phyloP scores from a whole-genome alignment of 2,329 filamentous ascomycete genomes.

The Cephalotrichum gorgonifer region DNA sequence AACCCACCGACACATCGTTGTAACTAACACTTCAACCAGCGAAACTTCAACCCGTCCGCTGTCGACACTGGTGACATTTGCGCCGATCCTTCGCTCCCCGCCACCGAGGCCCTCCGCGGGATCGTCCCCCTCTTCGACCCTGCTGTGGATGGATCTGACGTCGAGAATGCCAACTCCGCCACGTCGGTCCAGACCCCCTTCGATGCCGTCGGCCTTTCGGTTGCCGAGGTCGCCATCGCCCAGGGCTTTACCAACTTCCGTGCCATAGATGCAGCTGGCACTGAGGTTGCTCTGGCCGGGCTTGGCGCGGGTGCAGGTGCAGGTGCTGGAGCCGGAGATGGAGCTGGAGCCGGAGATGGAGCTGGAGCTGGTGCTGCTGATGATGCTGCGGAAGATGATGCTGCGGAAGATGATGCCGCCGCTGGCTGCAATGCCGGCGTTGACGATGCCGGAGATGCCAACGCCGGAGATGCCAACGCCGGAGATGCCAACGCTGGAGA shows the following conservation, averaged over 20 bases:
- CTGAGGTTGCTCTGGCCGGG: slow-evolving; percentile 18
- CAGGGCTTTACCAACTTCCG: slow-evolving; percentile 56
- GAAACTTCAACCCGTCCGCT: slow-evolving; percentile 63
- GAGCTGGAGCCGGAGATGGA: slow-evolving; percentile 11
- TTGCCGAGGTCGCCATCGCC: slow-evolving; percentile 52
- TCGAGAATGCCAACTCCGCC: slow-evolving; percentile 50
- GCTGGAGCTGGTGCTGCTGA: slow-evolving; percentile 5
- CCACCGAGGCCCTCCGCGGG: slow-evolving; percentile 49
- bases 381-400: slow-evolving; percentile 3
- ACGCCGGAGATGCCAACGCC: slow-evolving; percentile 7
- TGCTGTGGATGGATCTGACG: slow-evolving; percentile 42
- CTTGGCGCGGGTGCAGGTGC: slow-evolving; percentile 14
- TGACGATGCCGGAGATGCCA: slow-evolving; percentile 6
- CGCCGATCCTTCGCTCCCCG: slow-evolving; percentile 50
- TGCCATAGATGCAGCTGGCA: slow-evolving; percentile 19
- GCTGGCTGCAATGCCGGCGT: not conserved
- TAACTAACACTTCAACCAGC: slow-evolving; percentile 14
- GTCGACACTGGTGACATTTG: slow-evolving; percentile 52
- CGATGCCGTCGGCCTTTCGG: slow-evolving; percentile 48
- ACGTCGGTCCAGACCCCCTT: slow-evolving; percentile 43
- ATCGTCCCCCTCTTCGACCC: slow-evolving; percentile 60
- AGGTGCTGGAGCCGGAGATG: slow-evolving; percentile 6
- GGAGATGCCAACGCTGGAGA: slow-evolving; percentile 6
- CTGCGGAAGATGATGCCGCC: slow-evolving; percentile 7
- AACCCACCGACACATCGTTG: too few relatives aligned